These are phyloP conservation scores for Nitzschia palea DNA, from an alignment of 108 stramenopile genomes.

Conservation along the genomic window DNA sequence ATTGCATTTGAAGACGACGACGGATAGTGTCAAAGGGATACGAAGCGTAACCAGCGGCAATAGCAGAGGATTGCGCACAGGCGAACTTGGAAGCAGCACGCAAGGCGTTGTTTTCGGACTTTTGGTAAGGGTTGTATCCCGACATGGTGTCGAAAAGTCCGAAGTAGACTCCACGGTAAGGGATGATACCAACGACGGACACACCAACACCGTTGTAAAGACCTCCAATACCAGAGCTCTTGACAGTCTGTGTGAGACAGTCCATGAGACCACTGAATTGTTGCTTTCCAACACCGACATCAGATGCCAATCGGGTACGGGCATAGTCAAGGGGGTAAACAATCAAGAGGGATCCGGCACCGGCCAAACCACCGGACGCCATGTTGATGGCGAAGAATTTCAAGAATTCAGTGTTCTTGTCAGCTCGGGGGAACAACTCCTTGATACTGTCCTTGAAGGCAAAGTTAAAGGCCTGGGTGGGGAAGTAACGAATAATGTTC, in stretches of 20 bases:
- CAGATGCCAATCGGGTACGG: conserved; percentile 98
- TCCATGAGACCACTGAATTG: conserved; percentile 97
- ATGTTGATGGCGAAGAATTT: conserved; percentile 98
- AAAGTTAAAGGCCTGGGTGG: conserved; percentile 99
- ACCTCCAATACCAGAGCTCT: conserved; percentile 77
- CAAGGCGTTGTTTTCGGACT: conserved; percentile 77
- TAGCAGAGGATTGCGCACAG: conserved; percentile 95
- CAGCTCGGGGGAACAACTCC: conserved; percentile 94
- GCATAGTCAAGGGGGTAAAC: conserved; percentile 99
- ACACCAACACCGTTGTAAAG: conserved; percentile 99
- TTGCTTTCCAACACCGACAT: conserved; percentile 92
- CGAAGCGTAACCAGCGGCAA: conserved; percentile 93
- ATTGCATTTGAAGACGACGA: conserved; percentile 99
- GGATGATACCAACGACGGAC: conserved; percentile 94
- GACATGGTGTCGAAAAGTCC: conserved; percentile 97
- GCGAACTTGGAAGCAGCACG: conserved; percentile 94
- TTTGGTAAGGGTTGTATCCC: conserved; percentile 97
- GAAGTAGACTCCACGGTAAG: conserved; percentile 99
- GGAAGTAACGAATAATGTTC: conserved; percentile 99
- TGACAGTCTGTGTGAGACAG: conserved; percentile 94
- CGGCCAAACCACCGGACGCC: conserved; percentile 96
- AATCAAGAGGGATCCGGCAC: conserved; percentile 94
- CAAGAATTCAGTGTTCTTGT: conserved; percentile 94
- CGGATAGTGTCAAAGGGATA: conserved; percentile 99
- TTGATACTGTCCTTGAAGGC: conserved; percentile 99